Evolutionary conservation across 352 stramenopile species (phyloP).

Genomic region (Phytophthora idaei): DNA sequence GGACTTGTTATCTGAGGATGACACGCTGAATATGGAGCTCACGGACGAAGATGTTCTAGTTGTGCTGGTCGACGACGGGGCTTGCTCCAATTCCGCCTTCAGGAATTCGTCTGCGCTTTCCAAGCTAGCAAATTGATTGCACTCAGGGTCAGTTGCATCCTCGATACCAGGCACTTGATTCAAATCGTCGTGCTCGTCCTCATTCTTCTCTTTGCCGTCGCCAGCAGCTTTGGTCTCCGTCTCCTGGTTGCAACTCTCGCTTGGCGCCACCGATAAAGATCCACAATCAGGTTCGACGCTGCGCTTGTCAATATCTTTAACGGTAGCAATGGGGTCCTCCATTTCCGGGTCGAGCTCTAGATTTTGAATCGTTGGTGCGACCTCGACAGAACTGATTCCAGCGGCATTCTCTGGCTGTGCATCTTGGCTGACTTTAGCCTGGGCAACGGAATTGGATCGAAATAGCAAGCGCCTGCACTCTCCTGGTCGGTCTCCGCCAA

Average conservation of each 20-base stretch:
- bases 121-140: neutral
- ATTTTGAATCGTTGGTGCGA: constrained; percentile 24
- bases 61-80: constrained; percentile 26
- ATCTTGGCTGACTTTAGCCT: constrained; percentile 13
- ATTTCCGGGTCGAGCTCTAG: constrained; percentile 28
- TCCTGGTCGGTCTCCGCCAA: constrained; percentile 25
- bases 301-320: constrained; percentile 3
- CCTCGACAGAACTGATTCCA: constrained; percentile 18
- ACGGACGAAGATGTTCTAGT: constrained; percentile 23
- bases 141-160: constrained; percentile 2
- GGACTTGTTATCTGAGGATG: constrained; percentile 5
- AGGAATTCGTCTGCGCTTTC: constrained; percentile 6
- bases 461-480: constrained; percentile 27
- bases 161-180: constrained; percentile 17
- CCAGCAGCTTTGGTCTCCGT: constrained; percentile 8
- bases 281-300: constrained; percentile 19
- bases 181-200: constrained; percentile 1
- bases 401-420: constrained; percentile 8
- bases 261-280: constrained; percentile 13
- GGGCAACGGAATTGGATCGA: constrained; percentile 32
- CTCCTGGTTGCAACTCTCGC: constrained; percentile 21
- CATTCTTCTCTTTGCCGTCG: constrained; percentile 9
- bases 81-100: constrained; percentile 17
- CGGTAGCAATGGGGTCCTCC: constrained; percentile 1
- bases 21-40: constrained; percentile 2